phyloP scores from a whole-genome alignment of 1,284 basidiomycete species.

The Trichosporon coremiiforme region DNA sequence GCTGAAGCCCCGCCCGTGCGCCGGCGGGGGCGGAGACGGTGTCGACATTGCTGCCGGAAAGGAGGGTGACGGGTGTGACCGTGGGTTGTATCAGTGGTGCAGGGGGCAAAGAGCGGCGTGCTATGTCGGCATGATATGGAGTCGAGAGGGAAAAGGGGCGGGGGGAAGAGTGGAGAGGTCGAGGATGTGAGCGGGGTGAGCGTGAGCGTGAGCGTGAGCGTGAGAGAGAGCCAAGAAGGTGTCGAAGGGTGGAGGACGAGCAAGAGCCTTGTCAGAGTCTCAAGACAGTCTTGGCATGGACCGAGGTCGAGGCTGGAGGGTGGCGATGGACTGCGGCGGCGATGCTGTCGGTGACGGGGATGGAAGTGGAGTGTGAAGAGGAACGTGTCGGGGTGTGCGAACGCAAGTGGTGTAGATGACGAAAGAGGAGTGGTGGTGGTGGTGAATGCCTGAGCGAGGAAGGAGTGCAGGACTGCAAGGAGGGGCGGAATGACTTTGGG shows the following conservation, averaged over 20 bases:
- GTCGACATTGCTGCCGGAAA: slow-evolving; percentile 13
- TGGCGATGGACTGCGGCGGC: neutral
- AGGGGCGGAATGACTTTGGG: neutral
- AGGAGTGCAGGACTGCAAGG: neutral
- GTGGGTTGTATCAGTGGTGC: neutral
- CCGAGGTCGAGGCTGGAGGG: neutral
- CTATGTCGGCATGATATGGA: slow-evolving; percentile 15
- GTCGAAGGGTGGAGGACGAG: neutral
- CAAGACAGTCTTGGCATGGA: slow-evolving; percentile 12
- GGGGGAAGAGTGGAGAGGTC: neutral
- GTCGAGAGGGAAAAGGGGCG: neutral
- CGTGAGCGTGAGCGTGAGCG: no score
- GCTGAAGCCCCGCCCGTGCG: neutral
- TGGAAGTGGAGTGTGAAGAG: neutral
- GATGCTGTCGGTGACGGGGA: neutral
- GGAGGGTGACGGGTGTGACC: neutral
- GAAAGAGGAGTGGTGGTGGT: no score
- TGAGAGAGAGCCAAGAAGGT: neutral
- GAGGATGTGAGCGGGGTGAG: no score
- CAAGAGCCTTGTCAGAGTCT: neutral
- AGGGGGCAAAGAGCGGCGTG: neutral
- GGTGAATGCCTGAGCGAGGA: neutral
- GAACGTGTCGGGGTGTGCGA: no score
- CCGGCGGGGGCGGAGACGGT: slow-evolving; percentile 10
- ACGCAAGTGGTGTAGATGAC: no score